Percentiles rank a stretch among this genome's conserved stretches.
Conservation (phyloP, 805 yeast genomes). For the Metschnikowia vanudenii region DNA sequence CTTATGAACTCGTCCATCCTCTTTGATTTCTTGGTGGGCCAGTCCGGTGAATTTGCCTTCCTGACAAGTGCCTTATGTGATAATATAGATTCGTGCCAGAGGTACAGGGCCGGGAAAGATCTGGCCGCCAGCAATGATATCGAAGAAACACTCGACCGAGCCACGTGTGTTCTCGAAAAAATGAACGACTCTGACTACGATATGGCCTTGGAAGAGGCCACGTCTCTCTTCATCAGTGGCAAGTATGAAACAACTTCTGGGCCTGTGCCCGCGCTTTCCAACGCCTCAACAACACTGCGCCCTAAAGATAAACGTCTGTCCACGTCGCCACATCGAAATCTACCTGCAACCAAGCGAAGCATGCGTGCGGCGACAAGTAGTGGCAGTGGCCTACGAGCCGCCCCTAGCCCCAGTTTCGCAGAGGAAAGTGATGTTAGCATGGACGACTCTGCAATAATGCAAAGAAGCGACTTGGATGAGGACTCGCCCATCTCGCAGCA, state of each 20-base stretch:
- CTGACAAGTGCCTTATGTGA: slow-evolving; percentile 7
- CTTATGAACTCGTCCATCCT: slow-evolving; percentile 54
- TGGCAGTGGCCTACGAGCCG: neutral
- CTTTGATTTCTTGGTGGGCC: slow-evolving; percentile 47
- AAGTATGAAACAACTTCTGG: slow-evolving; percentile 7
- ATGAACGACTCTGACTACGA: slow-evolving; percentile 31
- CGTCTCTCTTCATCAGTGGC: slow-evolving; percentile 27
- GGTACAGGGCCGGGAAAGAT: neutral
- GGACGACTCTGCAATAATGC: slow-evolving; percentile 26
- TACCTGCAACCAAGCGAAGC: slow-evolving; percentile 10
- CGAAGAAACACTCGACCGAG: slow-evolving; percentile 3
- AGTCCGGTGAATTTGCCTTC: slow-evolving; percentile 20
- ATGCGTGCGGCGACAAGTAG: neutral
- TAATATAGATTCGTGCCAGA: slow-evolving; percentile 2
- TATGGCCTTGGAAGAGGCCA: slow-evolving; percentile 28
- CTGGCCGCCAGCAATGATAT: neutral
- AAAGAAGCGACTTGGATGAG: slow-evolving; percentile 26
- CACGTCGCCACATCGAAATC: slow-evolving; percentile 25
- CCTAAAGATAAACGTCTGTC: slow-evolving; percentile 22
- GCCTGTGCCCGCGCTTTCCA: neutral
- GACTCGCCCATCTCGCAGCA: slow-evolving; percentile 30
- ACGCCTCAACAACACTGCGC: neutral
- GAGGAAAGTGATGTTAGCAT: slow-evolving; percentile 33
- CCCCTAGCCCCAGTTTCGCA: neutral
- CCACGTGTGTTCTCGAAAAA: slow-evolving; percentile 6